These are phyloP conservation scores for Pythium sp. DNA, from an alignment of 352 stramenopile genomes.

Conservation along the genomic window DNA sequence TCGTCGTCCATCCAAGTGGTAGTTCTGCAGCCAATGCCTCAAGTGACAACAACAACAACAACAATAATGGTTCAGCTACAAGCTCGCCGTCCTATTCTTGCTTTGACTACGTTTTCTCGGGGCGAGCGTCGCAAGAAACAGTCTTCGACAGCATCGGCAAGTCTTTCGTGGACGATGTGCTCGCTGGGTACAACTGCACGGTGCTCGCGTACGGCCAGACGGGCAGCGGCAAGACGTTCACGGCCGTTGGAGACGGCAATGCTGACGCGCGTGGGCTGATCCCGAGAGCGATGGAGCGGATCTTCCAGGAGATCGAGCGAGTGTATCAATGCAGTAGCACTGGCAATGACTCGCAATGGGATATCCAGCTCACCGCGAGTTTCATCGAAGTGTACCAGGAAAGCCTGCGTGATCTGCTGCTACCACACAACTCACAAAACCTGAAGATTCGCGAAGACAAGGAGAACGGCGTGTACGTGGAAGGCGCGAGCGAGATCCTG, in stretches of 20 bases:
- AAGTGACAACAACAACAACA: neutral
- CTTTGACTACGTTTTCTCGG: constrained; percentile 54
- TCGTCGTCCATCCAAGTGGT: constrained; percentile 5
- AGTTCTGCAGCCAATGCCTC: too few relatives aligned
- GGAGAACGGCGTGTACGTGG: constrained; percentile 35
- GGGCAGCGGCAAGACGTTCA: constrained; percentile 68
- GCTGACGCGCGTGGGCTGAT: constrained; percentile 28
- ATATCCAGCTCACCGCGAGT: constrained; percentile 40
- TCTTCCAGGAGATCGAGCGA: constrained; percentile 26
- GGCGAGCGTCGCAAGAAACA: constrained; percentile 30
- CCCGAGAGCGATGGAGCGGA: constrained; percentile 33
- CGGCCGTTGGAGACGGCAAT: constrained; percentile 30
- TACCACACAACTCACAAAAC: constrained; percentile 24
- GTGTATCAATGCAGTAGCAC: neutral
- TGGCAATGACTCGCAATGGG: constrained; percentile 18
- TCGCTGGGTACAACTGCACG: constrained; percentile 69
- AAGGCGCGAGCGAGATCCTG: constrained; percentile 45
- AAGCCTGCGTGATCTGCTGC: constrained; percentile 53
- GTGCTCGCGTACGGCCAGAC: constrained; percentile 75
- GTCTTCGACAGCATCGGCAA: constrained; percentile 45
- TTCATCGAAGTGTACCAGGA: constrained; percentile 80
- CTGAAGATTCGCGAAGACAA: constrained; percentile 51
- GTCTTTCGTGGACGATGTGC: constrained; percentile 49
- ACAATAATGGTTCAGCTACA: neutral
- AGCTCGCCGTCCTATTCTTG: constrained; percentile 15